A percentile compares a stretch with the other conserved stretches of the same genome.
Evolutionary conservation across 768 basidiomycete species (phyloP).

Genomic region (Pleurotus djamor): DNA sequence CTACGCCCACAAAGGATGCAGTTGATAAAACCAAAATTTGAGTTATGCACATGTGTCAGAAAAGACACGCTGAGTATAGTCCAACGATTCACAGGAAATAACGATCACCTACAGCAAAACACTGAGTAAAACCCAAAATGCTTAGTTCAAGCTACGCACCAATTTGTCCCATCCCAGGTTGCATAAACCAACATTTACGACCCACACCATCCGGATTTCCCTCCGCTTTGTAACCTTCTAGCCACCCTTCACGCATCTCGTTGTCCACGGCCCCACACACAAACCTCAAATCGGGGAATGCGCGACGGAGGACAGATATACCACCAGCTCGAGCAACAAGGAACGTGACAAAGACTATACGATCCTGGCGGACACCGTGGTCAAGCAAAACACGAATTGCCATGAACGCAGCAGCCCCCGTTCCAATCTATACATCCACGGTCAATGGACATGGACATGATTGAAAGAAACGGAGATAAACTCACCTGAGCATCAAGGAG

Average conservation of each 20-base stretch:
- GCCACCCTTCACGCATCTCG: conserved; percentile 71
- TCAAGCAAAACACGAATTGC: conserved; percentile 91
- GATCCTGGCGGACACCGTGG: conserved; percentile 82
- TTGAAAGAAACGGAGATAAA: not conserved
- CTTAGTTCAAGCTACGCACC: conserved; percentile 41
- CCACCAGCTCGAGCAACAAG: conserved; percentile 85
- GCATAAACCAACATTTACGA: conserved; percentile 76
- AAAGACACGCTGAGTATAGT: too few relatives aligned
- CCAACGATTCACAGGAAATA: conserved; percentile 6
- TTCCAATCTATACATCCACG: conserved; percentile 66
- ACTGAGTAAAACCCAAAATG: not conserved
- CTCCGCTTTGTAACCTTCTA: conserved; percentile 53
- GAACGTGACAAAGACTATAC: conserved; percentile 89
- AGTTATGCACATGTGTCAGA: too few relatives aligned
- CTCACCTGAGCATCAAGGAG: conserved; percentile 84
- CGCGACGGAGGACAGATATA: conserved; percentile 69
- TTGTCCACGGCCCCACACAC: conserved; percentile 85
- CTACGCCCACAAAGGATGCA: too few relatives aligned
- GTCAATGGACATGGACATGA: not conserved
- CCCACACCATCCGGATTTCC: conserved; percentile 47
- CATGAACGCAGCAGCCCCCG: conserved; percentile 93
- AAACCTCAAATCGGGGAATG: conserved; percentile 85
- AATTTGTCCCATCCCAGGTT: conserved; percentile 89
- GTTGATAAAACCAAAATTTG: too few relatives aligned
- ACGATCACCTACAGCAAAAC: conserved; percentile 8